Percentiles rank a stretch among this genome's conserved stretches.
These are phyloP conservation scores for Fusarium subtropicale DNA, from an alignment of 2,329 filamentous ascomycete species.

Conservation along the genomic window DNA sequence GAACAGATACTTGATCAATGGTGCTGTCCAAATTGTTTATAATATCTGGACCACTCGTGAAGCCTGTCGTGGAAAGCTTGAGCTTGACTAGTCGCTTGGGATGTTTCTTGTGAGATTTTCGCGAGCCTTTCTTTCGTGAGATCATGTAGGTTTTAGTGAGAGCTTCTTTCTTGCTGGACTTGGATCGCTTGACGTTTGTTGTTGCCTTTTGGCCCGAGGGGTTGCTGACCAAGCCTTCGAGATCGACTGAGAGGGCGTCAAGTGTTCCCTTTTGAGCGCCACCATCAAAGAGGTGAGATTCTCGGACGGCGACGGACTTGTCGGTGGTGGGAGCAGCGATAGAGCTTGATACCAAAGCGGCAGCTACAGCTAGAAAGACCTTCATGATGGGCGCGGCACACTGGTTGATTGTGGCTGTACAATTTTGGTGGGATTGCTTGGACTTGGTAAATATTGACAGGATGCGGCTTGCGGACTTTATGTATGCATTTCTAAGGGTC, in stretches of 20 bases:
- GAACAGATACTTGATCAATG: not conserved
- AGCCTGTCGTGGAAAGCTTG: not conserved
- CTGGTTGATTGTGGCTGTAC: not conserved
- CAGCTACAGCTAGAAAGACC: not conserved
- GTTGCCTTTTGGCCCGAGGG: not conserved
- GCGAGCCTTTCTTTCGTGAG: not conserved
- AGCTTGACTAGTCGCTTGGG: not conserved
- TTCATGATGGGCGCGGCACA: not conserved
- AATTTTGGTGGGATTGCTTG: not conserved
- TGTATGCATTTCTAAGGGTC: not conserved
- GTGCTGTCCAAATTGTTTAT: not conserved
- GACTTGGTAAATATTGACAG: too few species aligned
- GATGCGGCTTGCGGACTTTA: not conserved
- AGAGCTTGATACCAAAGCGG: not conserved
- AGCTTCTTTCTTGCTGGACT: not conserved
- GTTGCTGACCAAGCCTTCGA: not conserved
- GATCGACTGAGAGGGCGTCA: not conserved
- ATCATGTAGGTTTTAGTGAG: not conserved
- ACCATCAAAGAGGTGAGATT: not conserved
- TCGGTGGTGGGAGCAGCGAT: constrained; percentile 2
- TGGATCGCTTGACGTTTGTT: not conserved
- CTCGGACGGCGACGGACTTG: not conserved
- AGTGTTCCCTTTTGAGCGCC: not conserved
- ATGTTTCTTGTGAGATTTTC: not conserved
- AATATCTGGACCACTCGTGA: constrained; percentile 9